phyloP scores from a whole-genome alignment of 2,329 filamentous ascomycete species.

The Aspergillus jensenii region DNA sequence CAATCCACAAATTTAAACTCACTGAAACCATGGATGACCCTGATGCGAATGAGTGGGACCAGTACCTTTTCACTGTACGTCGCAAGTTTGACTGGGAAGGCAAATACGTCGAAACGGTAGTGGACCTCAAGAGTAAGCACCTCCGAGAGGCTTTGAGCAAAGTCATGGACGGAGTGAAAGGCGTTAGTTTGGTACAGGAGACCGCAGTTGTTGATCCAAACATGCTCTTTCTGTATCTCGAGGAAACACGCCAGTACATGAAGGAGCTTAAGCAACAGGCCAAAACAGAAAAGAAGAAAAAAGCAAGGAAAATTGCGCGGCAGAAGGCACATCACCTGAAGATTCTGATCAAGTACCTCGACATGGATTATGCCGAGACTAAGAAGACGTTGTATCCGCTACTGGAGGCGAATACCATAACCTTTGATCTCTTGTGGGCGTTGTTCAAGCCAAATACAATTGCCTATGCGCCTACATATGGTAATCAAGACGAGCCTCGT shows the following conservation, averaged over 20 bases:
- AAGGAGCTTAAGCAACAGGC: conserved; percentile 66
- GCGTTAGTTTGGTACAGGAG: conserved; percentile 77
- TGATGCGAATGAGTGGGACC: conserved; percentile 68
- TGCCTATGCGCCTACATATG: conserved; percentile 75
- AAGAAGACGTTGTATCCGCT: conserved; percentile 81
- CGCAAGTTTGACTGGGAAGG: conserved; percentile 82
- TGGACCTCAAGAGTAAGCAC: conserved; percentile 83
- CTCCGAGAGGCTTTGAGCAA: conserved; percentile 69
- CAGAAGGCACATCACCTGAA: conserved; percentile 57
- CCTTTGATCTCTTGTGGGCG: conserved; percentile 85
- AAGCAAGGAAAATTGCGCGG: conserved; percentile 35
- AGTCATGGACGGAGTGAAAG: conserved; percentile 74
- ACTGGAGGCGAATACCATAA: conserved; percentile 78
- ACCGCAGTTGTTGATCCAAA: conserved; percentile 72
- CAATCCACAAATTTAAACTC: conserved; percentile 65
- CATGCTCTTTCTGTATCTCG: conserved; percentile 72
- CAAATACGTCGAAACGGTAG: conserved; percentile 70
- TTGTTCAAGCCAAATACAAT: conserved; percentile 85
- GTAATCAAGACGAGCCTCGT: conserved; percentile 71
- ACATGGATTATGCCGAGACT: conserved; percentile 74
- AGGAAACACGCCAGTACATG: conserved; percentile 67
- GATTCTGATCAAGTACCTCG: conserved; percentile 72
- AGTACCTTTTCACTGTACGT: conserved; percentile 80
- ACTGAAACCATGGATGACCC: conserved; percentile 65
- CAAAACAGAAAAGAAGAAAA: conserved; percentile 56